These are phyloP conservation scores for Aspergillus viridinutans DNA, from an alignment of 2,329 filamentous ascomycete genomes.

Conservation along the genomic window DNA sequence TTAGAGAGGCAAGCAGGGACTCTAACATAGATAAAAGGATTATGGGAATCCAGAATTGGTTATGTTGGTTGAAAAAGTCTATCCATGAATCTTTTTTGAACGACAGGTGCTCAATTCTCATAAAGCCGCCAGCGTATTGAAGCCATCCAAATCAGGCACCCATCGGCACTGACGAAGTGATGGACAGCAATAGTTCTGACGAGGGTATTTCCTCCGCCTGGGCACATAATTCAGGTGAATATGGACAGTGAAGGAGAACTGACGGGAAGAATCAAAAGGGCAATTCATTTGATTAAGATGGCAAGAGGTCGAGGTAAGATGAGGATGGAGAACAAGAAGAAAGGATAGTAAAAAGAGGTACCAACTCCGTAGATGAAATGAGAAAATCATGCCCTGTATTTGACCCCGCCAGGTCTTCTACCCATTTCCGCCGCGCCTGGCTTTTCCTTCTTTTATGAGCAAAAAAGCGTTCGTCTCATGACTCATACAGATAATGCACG, in stretches of 20 bases:
- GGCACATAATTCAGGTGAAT: not conserved
- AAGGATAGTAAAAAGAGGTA: slow-evolving; percentile 29
- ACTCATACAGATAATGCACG: slow-evolving; percentile 34
- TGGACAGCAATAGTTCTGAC: not conserved
- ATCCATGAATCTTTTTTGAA: not conserved
- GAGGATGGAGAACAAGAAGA: slow-evolving; percentile 16
- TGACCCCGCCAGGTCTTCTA: slow-evolving; percentile 22
- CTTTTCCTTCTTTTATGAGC: slow-evolving; percentile 13
- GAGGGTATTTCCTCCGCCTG: not conserved
- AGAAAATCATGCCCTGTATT: slow-evolving; percentile 31
- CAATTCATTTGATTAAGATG: slow-evolving; percentile 32
- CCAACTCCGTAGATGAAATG: slow-evolving; percentile 38
- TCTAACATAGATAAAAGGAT: too few species aligned
- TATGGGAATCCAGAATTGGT: too few species aligned
- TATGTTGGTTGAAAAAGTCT: not conserved
- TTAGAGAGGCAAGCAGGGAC: too few species aligned
- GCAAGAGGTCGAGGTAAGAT: not conserved
- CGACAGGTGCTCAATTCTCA: too few species aligned
- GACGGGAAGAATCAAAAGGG: slow-evolving; percentile 21
- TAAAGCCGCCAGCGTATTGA: not conserved
- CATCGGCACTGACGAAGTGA: not conserved
- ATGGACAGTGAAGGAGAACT: slow-evolving; percentile 1
- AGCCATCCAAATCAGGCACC: not conserved
- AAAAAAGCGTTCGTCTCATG: slow-evolving; percentile 29
- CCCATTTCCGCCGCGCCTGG: slow-evolving; percentile 21